Evolutionary conservation across 257 asterid species (phyloP).

Genomic region (Solanum clarkiae): DNA sequence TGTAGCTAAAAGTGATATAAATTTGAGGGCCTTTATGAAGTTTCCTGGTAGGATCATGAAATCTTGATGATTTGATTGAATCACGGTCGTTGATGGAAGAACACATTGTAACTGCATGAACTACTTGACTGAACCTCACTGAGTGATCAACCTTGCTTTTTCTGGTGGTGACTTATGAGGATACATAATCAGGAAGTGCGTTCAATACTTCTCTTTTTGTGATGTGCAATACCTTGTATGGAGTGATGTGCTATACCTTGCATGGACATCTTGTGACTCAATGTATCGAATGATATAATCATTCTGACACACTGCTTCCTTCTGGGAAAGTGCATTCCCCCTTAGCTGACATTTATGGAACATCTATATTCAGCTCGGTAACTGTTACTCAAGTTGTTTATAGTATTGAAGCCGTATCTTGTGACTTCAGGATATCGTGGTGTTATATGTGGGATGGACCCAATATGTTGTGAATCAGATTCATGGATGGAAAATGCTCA

Average conservation of each 20-base stretch:
- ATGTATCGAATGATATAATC: background rate
- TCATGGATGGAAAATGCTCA: conserved; percentile 90
- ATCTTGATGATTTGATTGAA: background rate
- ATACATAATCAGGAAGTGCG: background rate
- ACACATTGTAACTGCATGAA: background rate
- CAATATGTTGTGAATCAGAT: conserved; percentile 85
- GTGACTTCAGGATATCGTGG: conserved; percentile 63
- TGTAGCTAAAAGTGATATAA: background rate
- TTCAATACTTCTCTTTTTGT: background rate
- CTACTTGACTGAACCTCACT: background rate
- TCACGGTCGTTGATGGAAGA: background rate
- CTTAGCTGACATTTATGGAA: background rate
- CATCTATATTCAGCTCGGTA: background rate
- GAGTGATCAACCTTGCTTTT: background rate
- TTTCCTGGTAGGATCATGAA: background rate
- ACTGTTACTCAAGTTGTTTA: background rate
- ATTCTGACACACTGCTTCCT: background rate
- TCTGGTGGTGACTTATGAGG: background rate
- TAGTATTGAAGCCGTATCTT: conserved; percentile 1
- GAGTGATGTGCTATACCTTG: background rate
- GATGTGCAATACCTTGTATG: background rate
- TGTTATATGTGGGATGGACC: conserved; percentile 97
- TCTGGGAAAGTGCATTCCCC: background rate
- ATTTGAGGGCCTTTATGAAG: background rate
- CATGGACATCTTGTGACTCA: background rate